Evolutionary conservation across 768 basidiomycete species (phyloP), one percentile per base, ranked within the genome.

Genomic region (Leucosporidium yakuticum): DNA sequence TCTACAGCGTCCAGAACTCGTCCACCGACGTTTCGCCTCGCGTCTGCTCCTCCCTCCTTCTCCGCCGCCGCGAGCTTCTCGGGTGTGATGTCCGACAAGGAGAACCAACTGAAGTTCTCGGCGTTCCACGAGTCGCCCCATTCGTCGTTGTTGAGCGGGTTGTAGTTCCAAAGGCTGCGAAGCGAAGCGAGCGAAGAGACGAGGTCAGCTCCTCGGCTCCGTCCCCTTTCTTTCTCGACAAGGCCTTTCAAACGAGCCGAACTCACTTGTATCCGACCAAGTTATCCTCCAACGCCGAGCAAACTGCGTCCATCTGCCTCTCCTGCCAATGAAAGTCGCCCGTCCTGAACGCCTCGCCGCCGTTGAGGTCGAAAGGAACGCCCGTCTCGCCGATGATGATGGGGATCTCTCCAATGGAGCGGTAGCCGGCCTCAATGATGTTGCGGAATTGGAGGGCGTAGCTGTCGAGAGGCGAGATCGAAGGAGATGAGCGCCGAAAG

Each of bases 71-170:
- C 63, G 17, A 63, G 61, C 31, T 53, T 51, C 23, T 61, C 61
- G 44, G 53, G 65, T 32, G 50, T 70, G 15, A 49, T 65, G 62
- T 23, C 74, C n/a, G 51, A 69, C 27, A 63, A 62, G 66, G 60
- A 70, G 83, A 91, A 97, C 90, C 91, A 96, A 2, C 91, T 92
- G 77, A 99, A 97, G 80, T 94, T 96, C 79, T 99, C 94, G 62
- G 89, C 60, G 54, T 70, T 72, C 75, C 75, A 76, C 17, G 58
- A 48, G 77, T 97, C 94, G 21, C 95, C 95, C 31, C 78, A 74
- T 23, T 78, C 74, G 77, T 97, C 93, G 49, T 84, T 83, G 79
- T 97, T 98, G 61, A 83, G 81, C 0, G 94, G 89, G 75, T 97
- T 96, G 78, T 96, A 97, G 68, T 90, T 91, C 95, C 95, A 97